Evolutionary conservation across 2,329 filamentous ascomycete species (phyloP).

Genomic region (Sporothrix phasma): DNA sequence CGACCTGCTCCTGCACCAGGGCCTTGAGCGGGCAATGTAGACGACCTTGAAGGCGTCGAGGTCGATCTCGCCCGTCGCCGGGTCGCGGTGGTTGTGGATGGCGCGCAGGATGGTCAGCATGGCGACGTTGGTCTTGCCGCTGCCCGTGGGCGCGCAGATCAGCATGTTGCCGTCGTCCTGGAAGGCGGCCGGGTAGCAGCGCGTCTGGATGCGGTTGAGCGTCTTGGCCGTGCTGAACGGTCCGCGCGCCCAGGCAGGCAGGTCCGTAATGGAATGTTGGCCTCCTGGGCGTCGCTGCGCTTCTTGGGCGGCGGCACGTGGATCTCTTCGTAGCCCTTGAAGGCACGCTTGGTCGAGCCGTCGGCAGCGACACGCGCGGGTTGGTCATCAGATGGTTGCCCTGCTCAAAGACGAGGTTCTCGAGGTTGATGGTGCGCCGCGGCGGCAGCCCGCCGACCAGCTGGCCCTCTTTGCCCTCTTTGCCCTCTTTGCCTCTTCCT

Average conservation of each 20-base stretch:
- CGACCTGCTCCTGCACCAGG: slow-evolving; percentile 93
- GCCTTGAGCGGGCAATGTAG: slow-evolving; percentile 96
- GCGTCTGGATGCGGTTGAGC: slow-evolving; percentile 91
- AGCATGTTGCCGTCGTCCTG: slow-evolving; percentile 95
- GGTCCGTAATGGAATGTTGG: slow-evolving; percentile 70
- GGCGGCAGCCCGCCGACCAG: slow-evolving; percentile 79
- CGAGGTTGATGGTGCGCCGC: slow-evolving; percentile 78
- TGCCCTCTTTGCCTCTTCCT: slow-evolving; percentile 35
- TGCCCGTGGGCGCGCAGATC: slow-evolving; percentile 92
- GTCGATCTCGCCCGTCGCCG: slow-evolving; percentile 84
- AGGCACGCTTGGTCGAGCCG: slow-evolving; percentile 87
- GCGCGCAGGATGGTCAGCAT: slow-evolving; percentile 96
- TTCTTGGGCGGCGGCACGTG: slow-evolving; percentile 91
- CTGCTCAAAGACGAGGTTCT: slow-evolving; percentile 94
- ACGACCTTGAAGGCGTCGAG: slow-evolving; percentile 97
- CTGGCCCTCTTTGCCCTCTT: slow-evolving; percentile 42
- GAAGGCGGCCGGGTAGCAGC: slow-evolving; percentile 85
- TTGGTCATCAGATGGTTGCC: slow-evolving; percentile 99
- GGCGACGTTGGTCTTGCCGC: slow-evolving; percentile 96
- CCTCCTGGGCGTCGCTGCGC: slow-evolving; percentile 68
- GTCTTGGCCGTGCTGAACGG: slow-evolving; percentile 82
- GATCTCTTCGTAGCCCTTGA: slow-evolving; percentile 98
- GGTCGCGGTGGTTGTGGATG: slow-evolving; percentile 88
- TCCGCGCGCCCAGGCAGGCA: slow-evolving; percentile 83
- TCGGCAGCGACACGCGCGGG: slow-evolving; percentile 83